A percentile compares a stretch with the other conserved stretches of the same genome.
phyloP scores from a whole-genome alignment of 805 yeast species.

The Candida coleopterorum region DNA sequence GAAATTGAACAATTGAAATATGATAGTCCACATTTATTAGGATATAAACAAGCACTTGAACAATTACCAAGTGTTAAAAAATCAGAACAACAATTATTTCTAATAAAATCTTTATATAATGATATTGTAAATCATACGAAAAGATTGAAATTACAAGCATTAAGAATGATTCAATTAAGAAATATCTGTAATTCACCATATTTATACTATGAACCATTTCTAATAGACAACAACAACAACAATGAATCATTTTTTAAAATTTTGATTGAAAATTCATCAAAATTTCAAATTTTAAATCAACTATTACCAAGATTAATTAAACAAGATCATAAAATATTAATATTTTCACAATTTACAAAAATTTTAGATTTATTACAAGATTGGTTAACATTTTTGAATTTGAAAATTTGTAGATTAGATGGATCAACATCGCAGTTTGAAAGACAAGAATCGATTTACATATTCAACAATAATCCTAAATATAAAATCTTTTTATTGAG shows the following conservation, averaged over 20 bases:
- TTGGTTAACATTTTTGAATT: constrained; percentile 51
- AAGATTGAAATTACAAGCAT: constrained; percentile 47
- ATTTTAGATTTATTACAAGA: constrained; percentile 80
- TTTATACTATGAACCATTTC: constrained; percentile 71
- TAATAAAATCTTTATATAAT: constrained; percentile 13
- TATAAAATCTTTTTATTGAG: constrained; percentile 65
- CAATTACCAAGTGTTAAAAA: constrained; percentile 1
- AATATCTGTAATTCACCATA: constrained; percentile 84
- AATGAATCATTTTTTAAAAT: constrained; percentile 20
- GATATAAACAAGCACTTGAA: constrained; percentile 4
- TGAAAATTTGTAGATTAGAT: constrained; percentile 60
- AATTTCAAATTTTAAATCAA: constrained; percentile 65
- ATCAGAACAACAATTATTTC: constrained; percentile 9
- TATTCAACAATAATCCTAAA: constrained; percentile 36
- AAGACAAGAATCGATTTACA: constrained; percentile 58
- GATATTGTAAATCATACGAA: constrained; percentile 24
- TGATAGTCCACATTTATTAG: background rate
- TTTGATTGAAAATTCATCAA: constrained; percentile 59
- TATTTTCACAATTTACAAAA: constrained; percentile 82
- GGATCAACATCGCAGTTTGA: constrained; percentile 67
- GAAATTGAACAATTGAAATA: constrained; percentile 7
- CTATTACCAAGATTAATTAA: constrained; percentile 48
- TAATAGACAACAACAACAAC: constrained; percentile 39
- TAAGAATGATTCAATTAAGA: constrained; percentile 74
- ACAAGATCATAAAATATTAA: constrained; percentile 62